Percentiles rank a stretch among this genome's conserved stretches.
Evolutionary conservation across 371 early-diverging fungal genomes (phyloP).

Genomic region (Conidiobolus incongruus): DNA sequence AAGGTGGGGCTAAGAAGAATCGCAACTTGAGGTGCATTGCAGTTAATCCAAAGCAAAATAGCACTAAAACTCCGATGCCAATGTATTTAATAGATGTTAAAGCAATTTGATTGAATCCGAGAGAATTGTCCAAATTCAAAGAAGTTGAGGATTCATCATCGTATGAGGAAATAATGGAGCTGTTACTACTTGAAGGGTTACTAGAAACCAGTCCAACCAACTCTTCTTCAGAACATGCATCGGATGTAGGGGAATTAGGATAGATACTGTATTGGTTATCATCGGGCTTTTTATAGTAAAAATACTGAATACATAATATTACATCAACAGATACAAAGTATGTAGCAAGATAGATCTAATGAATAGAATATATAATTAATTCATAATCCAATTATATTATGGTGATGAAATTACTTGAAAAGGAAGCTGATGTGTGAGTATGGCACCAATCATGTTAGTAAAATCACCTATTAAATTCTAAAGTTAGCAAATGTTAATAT

Average conservation of each 20-base stretch:
- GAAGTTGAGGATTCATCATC: too few species aligned
- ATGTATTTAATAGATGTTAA: too few species aligned
- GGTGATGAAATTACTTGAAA: constrained; percentile 24
- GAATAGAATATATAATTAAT: not conserved
- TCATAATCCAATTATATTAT: too few species aligned
- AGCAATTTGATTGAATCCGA: too few species aligned
- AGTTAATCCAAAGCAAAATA: constrained; percentile 1
- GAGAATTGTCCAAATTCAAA: too few species aligned
- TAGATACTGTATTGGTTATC: too few species aligned
- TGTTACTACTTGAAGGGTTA: constrained; percentile 1
- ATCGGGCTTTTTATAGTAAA: constrained; percentile 23
- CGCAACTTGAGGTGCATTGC: constrained; percentile 3
- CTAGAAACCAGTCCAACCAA: not conserved
- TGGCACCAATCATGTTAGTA: constrained; percentile 39
- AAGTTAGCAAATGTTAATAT: not conserved
- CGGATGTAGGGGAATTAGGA: not conserved
- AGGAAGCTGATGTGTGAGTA: constrained; percentile 36
- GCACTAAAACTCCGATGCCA: constrained; percentile 2
- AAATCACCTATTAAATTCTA: constrained; percentile 18
- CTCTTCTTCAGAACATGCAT: not conserved
- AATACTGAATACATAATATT: constrained; percentile 17
- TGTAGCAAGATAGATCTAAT: constrained; percentile 17
- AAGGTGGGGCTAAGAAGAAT: constrained; percentile 2
- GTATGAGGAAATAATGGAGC: too few species aligned
- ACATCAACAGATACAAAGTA: constrained; percentile 25